Base-by-base conservation (phyloP, 768 basidiomycete genomes). In the Phaeotremella skinneri region DNA sequence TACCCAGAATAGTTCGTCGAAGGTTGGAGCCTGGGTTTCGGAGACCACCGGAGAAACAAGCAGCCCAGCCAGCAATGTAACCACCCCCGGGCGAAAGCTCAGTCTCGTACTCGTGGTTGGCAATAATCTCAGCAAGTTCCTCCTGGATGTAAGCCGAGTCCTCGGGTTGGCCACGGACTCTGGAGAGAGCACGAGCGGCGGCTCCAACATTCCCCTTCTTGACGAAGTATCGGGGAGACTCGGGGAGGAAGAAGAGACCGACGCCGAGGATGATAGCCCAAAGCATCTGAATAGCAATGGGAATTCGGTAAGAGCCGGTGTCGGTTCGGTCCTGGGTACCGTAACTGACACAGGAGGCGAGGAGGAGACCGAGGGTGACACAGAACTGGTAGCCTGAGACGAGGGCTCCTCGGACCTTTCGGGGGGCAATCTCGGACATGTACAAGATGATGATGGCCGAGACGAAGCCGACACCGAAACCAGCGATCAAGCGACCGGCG, bases 161-260 rank as follows among this genome's bases (percentile, higher is more conserved):
- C 30, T 57, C 58, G 41, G 73, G 70, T 57, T 77, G 76, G 52
- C 76, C 74, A 56, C 76, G 69, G 49, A 78, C 55, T 27, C 72
- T 64, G n/a, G 72, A 31, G 29, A 77, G 68, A 31, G 70, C 62
- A 23, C 55, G 25, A 42, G 65, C 43, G 27, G 77, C 76, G 31
- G 59, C 54, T 21, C 70, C 72, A 55, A 73, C 49, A 9, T 68
- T 66, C n/a, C 76, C 76, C 53, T 71, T 68, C 68, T 75, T 75
- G 61, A 77, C 75, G 56, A 73, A 75, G 74, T 73, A 79, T 62
- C 78, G 73, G 16, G 78, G 78, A 14, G 78, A 78, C 45, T 79
- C 77, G 45, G 79, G 79, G 27, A 79, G 68, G 56, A 77, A 52
- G 59, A 75, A 66, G 47, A 78, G 68, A 61, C 77, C 79, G 41